Evolutionary conservation across 169 alveolate species (phyloP).

Genomic region (Cystoisospora suis): DNA sequence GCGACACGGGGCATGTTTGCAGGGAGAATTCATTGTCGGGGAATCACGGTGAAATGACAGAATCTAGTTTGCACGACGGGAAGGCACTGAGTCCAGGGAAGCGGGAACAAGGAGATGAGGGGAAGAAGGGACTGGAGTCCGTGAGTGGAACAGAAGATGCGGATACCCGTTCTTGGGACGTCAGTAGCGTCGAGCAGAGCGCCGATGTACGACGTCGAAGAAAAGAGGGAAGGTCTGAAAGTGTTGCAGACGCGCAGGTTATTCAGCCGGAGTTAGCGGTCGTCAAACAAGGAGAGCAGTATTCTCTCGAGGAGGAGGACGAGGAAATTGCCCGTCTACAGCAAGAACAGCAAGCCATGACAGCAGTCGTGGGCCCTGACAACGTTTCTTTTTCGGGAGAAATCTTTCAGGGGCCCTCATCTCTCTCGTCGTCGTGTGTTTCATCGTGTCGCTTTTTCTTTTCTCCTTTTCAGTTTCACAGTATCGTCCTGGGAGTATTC

Average conservation of each 20-base stretch:
- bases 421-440: background rate
- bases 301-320: background rate
- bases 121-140: no score
- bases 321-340: background rate
- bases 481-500: constrained; percentile 92
- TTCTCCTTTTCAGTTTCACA: constrained; percentile 84
- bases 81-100: background rate
- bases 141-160: no score
- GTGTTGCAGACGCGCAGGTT: no score
- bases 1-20: background rate
- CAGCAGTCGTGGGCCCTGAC: background rate
- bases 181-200: no score
- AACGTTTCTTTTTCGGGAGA: background rate
- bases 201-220: no score
- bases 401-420: background rate
- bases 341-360: background rate
- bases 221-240: no score
- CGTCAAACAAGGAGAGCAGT: no score
- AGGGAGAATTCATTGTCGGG: background rate
- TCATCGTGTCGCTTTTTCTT: constrained; percentile 33
- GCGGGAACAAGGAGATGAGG: background rate
- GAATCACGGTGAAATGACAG: background rate
- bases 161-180: no score
- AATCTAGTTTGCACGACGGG: background rate
- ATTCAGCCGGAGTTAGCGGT: no score